Base-by-base conservation (phyloP, 148 eudicot genomes). In the Polygonum maritimum region DNA sequence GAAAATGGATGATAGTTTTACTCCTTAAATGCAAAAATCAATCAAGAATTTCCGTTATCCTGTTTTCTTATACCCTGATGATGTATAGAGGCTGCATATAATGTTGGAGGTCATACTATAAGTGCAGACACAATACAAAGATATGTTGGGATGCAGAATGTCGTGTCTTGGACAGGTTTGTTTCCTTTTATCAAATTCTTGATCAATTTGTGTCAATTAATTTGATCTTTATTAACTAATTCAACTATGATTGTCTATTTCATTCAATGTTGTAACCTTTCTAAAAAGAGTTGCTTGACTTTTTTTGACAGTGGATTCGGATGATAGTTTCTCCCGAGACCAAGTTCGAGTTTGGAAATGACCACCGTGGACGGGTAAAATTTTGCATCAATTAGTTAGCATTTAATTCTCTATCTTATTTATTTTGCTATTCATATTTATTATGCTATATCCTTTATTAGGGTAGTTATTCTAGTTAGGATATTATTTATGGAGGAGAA, bases 81-180 rank as follows among this genome's bases (percentile, higher is more conserved):
- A 35, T 35, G n/a, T n/a, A 31, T 69, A 21, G 91, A 94, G 98
- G 97, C 93, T 84, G 92, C 96, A 35, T 92, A 94, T 82, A 89
- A 89, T 52, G 76, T 92, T 36, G 97, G 98, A 33, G 90, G 94
- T 72, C 92, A 84, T 57, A 87, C 82, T 13, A 71, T 92, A 51
- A 90, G 86, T 74, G 84, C 88, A 67, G 85, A 86, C 79, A 87
- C 84, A 81, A 92, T 94, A 78, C 96, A 92, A 79, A 85, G 79
- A 82, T 67, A 88, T 94, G 35, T 78, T 94, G 48, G 86, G 89
- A 67, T 86, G 92, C 76, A 84, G 89, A 51, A 76, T 90, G 85
- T 91, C 97, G 82, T 90, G 86, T 65, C 94, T 95, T 44, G 93
- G 92, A 80, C 96, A 90, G 79, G 98, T 94, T 88, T 31, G 35